A percentile compares a stretch with the other conserved stretches of the same genome.
phyloP scores from a whole-genome alignment of 1,284 basidiomycete species.

The Microbotryomycetes sp. region DNA sequence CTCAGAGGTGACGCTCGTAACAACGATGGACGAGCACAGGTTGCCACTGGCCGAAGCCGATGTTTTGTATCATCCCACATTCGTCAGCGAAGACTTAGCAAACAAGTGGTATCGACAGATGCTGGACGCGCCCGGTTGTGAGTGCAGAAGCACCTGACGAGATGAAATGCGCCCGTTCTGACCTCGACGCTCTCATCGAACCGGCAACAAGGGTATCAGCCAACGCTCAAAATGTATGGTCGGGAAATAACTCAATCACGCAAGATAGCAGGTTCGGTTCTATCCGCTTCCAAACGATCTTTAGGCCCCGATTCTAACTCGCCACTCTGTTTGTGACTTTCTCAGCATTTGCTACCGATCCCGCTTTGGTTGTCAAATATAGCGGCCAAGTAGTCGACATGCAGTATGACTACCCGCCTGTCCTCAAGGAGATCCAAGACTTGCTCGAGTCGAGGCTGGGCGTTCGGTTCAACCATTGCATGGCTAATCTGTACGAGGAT shows the following conservation, averaged over 20 bases:
- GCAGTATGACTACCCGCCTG: constrained; percentile 43
- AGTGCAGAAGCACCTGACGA: constrained; percentile 12
- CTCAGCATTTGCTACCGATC: constrained; percentile 44
- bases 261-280: constrained; percentile 41
- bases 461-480: constrained; percentile 48
- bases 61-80: constrained; percentile 31
- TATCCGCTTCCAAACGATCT: too few species aligned
- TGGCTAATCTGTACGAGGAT: constrained; percentile 50
- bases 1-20: constrained; percentile 16
- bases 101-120: constrained; percentile 44
- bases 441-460: constrained; percentile 43
- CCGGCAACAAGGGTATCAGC: constrained; percentile 44
- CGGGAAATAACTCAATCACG: constrained; percentile 47
- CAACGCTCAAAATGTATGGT: constrained; percentile 51
- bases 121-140: constrained; percentile 43
- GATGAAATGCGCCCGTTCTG: constrained; percentile 4
- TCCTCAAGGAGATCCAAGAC: constrained; percentile 43
- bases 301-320: background rate
- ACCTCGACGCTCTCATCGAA: background rate
- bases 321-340: background rate
- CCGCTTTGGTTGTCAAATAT: constrained; percentile 45
- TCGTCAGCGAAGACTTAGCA: constrained; percentile 40
- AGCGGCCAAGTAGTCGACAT: constrained; percentile 45
- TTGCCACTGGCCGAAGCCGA: constrained; percentile 28
- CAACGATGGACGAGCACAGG: background rate